phyloP scores from a whole-genome alignment of 306 rosid genomes.

The Pyrus communis region DNA sequence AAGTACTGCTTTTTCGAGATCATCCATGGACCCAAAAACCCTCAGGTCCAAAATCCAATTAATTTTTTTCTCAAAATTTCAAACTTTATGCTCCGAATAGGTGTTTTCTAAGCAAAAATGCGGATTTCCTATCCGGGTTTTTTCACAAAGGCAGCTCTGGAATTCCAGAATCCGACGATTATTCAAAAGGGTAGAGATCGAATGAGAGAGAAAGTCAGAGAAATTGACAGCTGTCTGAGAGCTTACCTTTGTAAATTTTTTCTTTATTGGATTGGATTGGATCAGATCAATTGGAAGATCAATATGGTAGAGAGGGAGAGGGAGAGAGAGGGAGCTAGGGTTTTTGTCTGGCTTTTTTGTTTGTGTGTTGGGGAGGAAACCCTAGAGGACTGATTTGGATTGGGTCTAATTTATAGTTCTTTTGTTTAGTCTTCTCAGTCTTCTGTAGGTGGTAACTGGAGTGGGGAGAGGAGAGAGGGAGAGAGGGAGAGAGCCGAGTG shows the following conservation, averaged over 20 bases:
- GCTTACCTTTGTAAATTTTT: conserved; percentile 20
- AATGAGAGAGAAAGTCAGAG: neutral
- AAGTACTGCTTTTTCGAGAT: conserved; percentile 77
- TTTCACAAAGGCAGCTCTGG: neutral
- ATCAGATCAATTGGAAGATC: neutral
- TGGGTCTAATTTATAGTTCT: conserved; percentile 19
- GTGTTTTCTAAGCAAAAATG: neutral
- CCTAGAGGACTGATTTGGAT: conserved; percentile 3
- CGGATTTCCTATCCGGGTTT: conserved; percentile 3
- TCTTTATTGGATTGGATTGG: conserved; percentile 14
- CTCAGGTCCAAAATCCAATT: conserved; percentile 6
- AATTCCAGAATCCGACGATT: neutral
- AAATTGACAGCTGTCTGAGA: conserved; percentile 13
- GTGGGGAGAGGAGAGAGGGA: neutral
- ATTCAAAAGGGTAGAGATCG: neutral
- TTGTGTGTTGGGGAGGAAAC: conserved; percentile 4
- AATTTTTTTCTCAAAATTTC: conserved; percentile 22
- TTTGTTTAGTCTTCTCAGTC: neutral
- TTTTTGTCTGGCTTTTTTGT: neutral
- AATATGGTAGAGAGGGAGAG: neutral
- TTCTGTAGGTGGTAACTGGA: neutral
- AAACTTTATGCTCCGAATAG: conserved; percentile 13
- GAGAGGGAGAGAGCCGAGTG: neutral
- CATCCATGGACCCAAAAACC: conserved; percentile 55
- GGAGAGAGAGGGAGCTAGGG: conserved; percentile 1